Percentiles rank a stretch among this genome's conserved stretches.
Evolutionary conservation across 2,329 filamentous ascomycete species (phyloP).

Genomic region (Ciborinia camelliae): DNA sequence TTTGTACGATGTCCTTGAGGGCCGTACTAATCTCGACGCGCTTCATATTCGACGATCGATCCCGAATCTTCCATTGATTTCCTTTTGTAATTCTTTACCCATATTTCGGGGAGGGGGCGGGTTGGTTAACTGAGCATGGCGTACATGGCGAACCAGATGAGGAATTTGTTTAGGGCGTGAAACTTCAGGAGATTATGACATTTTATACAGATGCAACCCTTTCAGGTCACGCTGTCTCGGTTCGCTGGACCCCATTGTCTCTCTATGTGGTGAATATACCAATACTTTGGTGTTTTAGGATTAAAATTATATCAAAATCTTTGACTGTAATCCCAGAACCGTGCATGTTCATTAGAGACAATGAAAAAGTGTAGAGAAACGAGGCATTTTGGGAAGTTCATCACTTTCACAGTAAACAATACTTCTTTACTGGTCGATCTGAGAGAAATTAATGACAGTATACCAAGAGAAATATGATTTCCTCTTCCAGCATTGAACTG

Average conservation of each 20-base stretch:
- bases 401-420: no score
- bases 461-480: not conserved
- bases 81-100: not conserved
- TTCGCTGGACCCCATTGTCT: not conserved
- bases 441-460: not conserved
- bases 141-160: slow-evolving; percentile 22
- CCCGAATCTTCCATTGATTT: not conserved
- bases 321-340: not conserved
- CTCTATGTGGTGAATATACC: not conserved
- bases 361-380: not conserved
- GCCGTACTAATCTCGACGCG: not conserved
- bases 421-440: not conserved
- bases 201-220: not conserved
- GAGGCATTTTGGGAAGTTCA: not conserved
- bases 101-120: slow-evolving; percentile 2
- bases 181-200: not conserved
- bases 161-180: not conserved
- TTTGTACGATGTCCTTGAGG: not conserved
- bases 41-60: not conserved
- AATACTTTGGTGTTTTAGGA: slow-evolving; percentile 6
- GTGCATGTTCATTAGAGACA: not conserved
- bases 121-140: slow-evolving; percentile 24
- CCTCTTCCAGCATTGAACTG: not conserved
- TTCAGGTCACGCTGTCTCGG: not conserved
- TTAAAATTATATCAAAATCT: not conserved